phyloP scores from a whole-genome alignment of 1,139 yeast species.

The Meyerozyma sp. region DNA sequence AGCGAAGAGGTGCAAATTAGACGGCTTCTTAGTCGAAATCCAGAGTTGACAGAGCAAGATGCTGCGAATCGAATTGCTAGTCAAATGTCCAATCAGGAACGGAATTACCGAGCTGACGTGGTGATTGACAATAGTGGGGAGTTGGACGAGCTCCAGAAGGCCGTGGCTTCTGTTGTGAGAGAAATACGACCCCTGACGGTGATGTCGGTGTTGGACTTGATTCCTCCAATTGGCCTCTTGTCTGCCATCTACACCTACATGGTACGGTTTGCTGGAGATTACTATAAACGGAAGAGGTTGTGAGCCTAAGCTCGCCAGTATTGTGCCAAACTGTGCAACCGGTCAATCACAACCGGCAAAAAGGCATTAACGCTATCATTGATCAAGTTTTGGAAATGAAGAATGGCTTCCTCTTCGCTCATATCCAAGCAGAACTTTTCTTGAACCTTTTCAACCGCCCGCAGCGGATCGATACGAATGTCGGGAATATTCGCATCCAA shows the following conservation, averaged over 20 bases:
- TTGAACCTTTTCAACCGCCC: conserved; percentile 82
- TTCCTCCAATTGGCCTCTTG: conserved; percentile 47
- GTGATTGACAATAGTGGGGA: conserved; percentile 58
- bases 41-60: conserved; percentile 59
- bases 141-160: conserved; percentile 40
- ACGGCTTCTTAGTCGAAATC: conserved; percentile 63
- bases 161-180: conserved; percentile 42
- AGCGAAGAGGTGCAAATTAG: conserved; percentile 50
- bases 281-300: not conserved
- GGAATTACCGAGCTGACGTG: conserved; percentile 57
- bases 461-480: conserved; percentile 66
- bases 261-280: not conserved
- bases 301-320: conserved; percentile 79
- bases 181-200: conserved; percentile 45
- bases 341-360: conserved; percentile 89
- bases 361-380: conserved; percentile 93
- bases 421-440: conserved; percentile 91
- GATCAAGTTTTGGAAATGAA: conserved; percentile 89
- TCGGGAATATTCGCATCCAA: conserved; percentile 90
- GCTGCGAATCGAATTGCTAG: conserved; percentile 68
- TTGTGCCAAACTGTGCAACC: conserved; percentile 92
- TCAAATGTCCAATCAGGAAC: conserved; percentile 65
- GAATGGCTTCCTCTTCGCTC: conserved; percentile 92
- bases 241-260: conserved; percentile 20
- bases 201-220: conserved; percentile 55